Evolutionary conservation across 2,329 filamentous ascomycete genomes (phyloP).

Genomic region (Calonectria naviculata): DNA sequence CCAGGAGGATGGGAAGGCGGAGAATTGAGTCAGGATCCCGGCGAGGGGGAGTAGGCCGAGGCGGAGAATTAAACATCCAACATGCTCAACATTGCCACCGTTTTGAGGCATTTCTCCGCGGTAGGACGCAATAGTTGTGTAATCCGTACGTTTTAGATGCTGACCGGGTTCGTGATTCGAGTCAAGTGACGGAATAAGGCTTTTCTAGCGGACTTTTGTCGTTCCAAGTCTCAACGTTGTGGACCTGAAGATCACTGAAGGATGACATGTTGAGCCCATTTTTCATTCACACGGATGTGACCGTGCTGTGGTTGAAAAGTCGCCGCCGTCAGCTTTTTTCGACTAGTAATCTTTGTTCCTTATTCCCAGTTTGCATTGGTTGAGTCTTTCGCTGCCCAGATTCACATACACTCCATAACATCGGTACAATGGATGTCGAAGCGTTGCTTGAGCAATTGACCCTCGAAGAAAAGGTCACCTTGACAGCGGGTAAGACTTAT

Average conservation of each 20-base stretch:
- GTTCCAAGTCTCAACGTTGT: neutral
- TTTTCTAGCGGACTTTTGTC: neutral
- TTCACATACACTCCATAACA: neutral
- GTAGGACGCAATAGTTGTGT: neutral
- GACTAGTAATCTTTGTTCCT: neutral
- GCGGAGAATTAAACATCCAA: slow-evolving; percentile 12
- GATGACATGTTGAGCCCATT: neutral
- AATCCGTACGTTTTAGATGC: neutral
- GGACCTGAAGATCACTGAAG: neutral
- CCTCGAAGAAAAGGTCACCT: slow-evolving; percentile 26
- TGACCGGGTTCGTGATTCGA: neutral
- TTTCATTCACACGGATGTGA: neutral
- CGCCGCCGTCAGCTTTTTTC: neutral
- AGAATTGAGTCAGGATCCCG: slow-evolving; percentile 19
- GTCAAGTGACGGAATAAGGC: slow-evolving; percentile 10
- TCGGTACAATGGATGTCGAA: slow-evolving; percentile 25
- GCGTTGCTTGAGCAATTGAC: slow-evolving; percentile 24
- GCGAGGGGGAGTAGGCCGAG: neutral
- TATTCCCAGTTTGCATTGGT: neutral
- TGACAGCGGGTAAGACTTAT: slow-evolving; percentile 20
- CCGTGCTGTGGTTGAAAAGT: neutral
- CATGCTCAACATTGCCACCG: neutral
- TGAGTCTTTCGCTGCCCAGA: neutral
- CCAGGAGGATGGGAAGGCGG: neutral
- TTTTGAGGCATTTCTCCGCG: slow-evolving; percentile 7